Evolutionary conservation across 805 yeast species (phyloP), one percentile per base, ranked within the genome.

Genomic region (Saccharomycopsis capsularis): DNA sequence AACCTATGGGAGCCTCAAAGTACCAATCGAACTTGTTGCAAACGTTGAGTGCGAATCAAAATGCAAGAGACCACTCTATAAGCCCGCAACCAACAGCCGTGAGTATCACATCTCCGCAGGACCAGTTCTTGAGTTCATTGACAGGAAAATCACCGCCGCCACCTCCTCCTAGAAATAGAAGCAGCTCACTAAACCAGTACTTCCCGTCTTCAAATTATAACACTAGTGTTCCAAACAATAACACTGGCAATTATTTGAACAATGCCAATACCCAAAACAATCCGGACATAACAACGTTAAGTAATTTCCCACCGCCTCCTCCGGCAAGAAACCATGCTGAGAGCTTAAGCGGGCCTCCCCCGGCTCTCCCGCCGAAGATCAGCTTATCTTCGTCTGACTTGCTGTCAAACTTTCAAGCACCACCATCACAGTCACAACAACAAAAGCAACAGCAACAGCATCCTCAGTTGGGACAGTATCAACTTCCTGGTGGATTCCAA

Each of bases 151-250:
- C 63, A 18, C 63, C 65, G 16, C 65, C 65, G 2, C 63, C 75
- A 1, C 68, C 69, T 11, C 73, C 74, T 11, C 61, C 63, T 27
- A 62, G 68, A 34, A 60, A 70, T 46, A 58, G 75, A 41, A 55
- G 64, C 2, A 63, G 71, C 35, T 63, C 70, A 13, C 18, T 41
- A 30, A 27, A 30, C 22, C n/a, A 22, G 15, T 19, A 9, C 6
- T 34, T 34, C 6, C 13, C 5, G 6, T 11, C 18, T 11, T 11
- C 38, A 13, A 34, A n/a, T 34, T 11, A 6, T 6, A n/a, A n/a
- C 38, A 9, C 15, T 34, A 34, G 18, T 34, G 18, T 16, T 9
- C 41, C n/a, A 7, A 7, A 36, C 21, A 36, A 36, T 18, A 36
- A 36, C 18, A 36, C 7, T 36, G n/a, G 9, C 39, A 36, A 36